A percentile compares a stretch with the other conserved stretches of the same genome.
phyloP scores from a whole-genome alignment of 371 early-diverging fungal genomes.

The Mortierella sp. region DNA sequence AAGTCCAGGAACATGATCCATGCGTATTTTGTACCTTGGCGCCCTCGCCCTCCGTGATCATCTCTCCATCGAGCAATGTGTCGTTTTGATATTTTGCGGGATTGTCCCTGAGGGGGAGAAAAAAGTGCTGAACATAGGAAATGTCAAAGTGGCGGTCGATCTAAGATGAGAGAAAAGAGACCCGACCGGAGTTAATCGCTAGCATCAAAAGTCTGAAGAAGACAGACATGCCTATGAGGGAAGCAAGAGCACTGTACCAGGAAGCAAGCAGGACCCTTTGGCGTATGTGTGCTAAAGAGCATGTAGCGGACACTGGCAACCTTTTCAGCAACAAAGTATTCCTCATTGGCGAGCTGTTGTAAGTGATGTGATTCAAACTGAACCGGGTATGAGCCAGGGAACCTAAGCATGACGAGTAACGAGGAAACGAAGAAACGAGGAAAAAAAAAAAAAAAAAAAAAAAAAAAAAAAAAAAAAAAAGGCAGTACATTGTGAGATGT shows the following conservation, averaged over 20 bases:
- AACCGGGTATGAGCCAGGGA: conserved; percentile 93
- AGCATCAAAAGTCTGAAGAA: not conserved
- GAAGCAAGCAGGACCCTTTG: conserved; percentile 70
- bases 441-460: too few relatives aligned
- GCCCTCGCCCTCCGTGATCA: conserved; percentile 69
- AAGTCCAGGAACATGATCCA: not conserved
- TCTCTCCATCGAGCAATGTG: conserved; percentile 84
- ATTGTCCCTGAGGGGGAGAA: conserved; percentile 64
- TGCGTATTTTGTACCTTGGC: conserved; percentile 56
- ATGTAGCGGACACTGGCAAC: conserved; percentile 89
- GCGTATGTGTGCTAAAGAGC: conserved; percentile 65
- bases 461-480: too few relatives aligned
- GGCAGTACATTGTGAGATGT: too few relatives aligned
- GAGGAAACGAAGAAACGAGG: not conserved
- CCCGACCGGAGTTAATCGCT: too few relatives aligned
- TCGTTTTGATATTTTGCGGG: conserved; percentile 70
- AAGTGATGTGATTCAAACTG: conserved; percentile 76
- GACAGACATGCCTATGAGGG: not conserved
- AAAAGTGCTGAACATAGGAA: conserved; percentile 72
- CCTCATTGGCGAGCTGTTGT: conserved; percentile 72
- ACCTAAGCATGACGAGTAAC: too few relatives aligned
- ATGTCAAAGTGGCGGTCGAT: conserved; percentile 76
- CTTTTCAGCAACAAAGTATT: conserved; percentile 93
- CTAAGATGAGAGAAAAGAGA: conserved; percentile 49
- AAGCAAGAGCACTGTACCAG: conserved; percentile 56